Base-by-base conservation (phyloP, 306 rosid species). In the Elaeagnus macrophylla region DNA sequence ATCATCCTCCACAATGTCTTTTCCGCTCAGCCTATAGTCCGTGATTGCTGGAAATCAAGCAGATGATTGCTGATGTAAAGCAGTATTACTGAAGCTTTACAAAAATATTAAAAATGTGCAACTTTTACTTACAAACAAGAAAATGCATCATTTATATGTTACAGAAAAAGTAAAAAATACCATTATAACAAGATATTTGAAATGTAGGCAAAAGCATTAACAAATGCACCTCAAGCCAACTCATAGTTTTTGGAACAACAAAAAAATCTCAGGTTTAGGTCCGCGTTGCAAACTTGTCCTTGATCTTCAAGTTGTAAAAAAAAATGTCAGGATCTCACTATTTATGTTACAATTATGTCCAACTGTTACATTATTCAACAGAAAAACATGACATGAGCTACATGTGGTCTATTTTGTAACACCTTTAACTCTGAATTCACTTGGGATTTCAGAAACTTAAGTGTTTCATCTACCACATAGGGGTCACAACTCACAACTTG, bases 41-140 rank as follows among this genome's bases (percentile, higher is more conserved):
- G 64, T 65, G 67, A 86, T 84, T 50, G 73, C 95, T 83, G 95
- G 85, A 83, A 89, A 83, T 75, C 64, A 85, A 81, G 93, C 44
- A 66, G 72, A 78, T 72, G 69, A 82, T 76, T 53, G 62, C 63
- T 55, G 61, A 64, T 17, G 45, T 64, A 70, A 79, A 75, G 61
- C 73, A 77, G 42, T 66, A 64, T 12, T 25, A 25, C 59, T 49
- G 76, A 63, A 71, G 61, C 51, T 62, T 49, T 56, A 74, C 16
- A 70, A 67, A 69, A 77, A 75, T 58, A 51, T 45, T 69, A 62
- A 67, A 77, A 61, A 70, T 19, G 43, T 12, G 51, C 51, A 37
- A 36, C 12, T 16, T 69, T 77, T 75, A 85, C 84, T 86, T 73
- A 53, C 79, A 72, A 65, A 14, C 35, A 36, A 43, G 13, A 35